phyloP scores from a whole-genome alignment of 208 protist genomes.

The Dictyostelium gargantuum region DNA sequence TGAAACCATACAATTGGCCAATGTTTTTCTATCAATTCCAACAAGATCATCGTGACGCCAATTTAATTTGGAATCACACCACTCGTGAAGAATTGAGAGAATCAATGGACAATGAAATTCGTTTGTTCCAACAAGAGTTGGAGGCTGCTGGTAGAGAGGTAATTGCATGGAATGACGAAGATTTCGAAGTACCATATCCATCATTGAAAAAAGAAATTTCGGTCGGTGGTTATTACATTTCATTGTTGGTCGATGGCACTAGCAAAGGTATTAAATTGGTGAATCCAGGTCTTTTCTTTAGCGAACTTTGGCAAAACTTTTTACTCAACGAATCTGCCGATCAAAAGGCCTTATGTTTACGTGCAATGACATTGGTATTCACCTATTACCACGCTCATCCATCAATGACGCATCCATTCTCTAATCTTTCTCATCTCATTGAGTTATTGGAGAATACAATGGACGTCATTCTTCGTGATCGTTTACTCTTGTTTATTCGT shows the following conservation, averaged over 20 bases:
- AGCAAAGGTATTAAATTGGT: conserved; percentile 59
- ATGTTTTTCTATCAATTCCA: conserved; percentile 91
- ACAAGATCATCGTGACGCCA: conserved; percentile 89
- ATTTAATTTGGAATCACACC: conserved; percentile 94
- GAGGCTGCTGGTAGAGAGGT: conserved; percentile 68
- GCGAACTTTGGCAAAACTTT: conserved; percentile 93
- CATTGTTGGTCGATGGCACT: conserved; percentile 88
- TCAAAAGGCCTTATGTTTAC: conserved; percentile 87
- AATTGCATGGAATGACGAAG: conserved; percentile 93
- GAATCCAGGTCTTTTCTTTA: conserved; percentile 91
- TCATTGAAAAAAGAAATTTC: conserved; percentile 90
- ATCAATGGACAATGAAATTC: conserved; percentile 90
- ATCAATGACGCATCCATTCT: conserved; percentile 85
- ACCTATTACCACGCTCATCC: conserved; percentile 88
- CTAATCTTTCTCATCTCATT: conserved; percentile 89
- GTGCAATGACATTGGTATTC: conserved; percentile 92
- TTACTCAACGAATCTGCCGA: conserved; percentile 86
- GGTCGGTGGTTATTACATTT: conserved; percentile 90
- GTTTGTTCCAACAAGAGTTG: conserved; percentile 81
- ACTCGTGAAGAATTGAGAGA: conserved; percentile 91
- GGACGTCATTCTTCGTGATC: conserved; percentile 89
- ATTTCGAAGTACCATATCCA: conserved; percentile 93
- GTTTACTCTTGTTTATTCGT: conserved; percentile 89
- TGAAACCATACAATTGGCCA: conserved; percentile 86
- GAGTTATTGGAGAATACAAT: conserved; percentile 86